Base-by-base conservation (phyloP, 306 rosid genomes). In the Corylus heterophylla region DNA sequence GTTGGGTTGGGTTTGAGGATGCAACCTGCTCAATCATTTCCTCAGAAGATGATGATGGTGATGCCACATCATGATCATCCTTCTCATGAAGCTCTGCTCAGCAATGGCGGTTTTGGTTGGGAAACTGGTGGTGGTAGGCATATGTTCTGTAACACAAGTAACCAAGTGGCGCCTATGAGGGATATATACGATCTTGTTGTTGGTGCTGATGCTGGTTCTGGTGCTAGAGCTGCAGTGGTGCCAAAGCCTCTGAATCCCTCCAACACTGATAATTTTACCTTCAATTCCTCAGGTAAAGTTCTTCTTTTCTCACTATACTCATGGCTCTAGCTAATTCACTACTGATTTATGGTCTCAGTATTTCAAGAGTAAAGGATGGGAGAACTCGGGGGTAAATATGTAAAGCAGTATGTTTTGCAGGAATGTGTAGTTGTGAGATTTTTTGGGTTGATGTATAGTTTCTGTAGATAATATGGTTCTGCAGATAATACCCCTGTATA, bases 201-300 rank as follows among this genome's bases (percentile, higher is more conserved):
- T 68, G 74, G 20, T 49, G 79, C 61, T 18, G 61, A 18, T 18
- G 55, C 17, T 51, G 55, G 22, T 37, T 67, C 20, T 70, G 74
- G 68, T 80, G 18, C 82, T 80, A 52, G n/a, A 45, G 29, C 79
- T 42, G 45, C 61, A 72, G 10, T 73, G 76, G 76, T 89, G 86
- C 89, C 51, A 48, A 11, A 86, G 86, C 88, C 92, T 88, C 87
- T 86, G 83, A 66, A 87, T 74, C 55, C 77, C 55, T 66, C 86
- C 81, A 16, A 75, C 66, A 50, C 77, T 52, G 35, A 76, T 50
- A 4, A 74, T 20, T 45, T 82, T 79, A 54, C 86, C 84, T 77
- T 80, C 89, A 85, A 77, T 73, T 69, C 85, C 81, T 70, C 94
- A 84, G 90, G 94, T 88, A 74, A 70, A 68, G 75, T 47, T 31